phyloP scores from a whole-genome alignment of 1,284 basidiomycete species.

The Sanghuangporus baumii region DNA sequence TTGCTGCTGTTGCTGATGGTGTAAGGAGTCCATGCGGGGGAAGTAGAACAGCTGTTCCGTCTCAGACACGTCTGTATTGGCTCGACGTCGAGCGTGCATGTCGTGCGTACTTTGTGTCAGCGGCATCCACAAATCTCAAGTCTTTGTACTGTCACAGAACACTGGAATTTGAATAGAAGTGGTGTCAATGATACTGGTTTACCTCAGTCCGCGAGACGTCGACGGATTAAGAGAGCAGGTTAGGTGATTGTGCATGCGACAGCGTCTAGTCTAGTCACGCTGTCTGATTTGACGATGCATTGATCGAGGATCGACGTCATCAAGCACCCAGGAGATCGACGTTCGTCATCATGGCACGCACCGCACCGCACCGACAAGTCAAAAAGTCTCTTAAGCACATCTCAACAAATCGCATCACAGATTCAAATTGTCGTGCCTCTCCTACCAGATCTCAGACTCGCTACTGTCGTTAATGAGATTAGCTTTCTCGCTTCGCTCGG shows the following conservation, averaged over 20 bases:
- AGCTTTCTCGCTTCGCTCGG: not conserved
- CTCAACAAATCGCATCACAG: not conserved
- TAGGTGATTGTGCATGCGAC: not conserved
- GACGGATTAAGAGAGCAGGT: not conserved
- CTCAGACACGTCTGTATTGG: not conserved
- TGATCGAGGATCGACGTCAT: not conserved
- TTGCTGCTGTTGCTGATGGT: not conserved
- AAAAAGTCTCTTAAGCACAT: not conserved
- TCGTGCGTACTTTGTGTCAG: not conserved
- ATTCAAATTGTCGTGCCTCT: not conserved
- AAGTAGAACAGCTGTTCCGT: conserved; percentile 6
- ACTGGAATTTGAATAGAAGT: not conserved
- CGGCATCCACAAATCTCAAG: not conserved
- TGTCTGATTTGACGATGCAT: not conserved
- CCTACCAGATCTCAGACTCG: not conserved
- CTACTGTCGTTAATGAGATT: not conserved
- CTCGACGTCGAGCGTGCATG: not conserved
- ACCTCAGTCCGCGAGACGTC: not conserved
- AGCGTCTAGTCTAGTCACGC: not conserved
- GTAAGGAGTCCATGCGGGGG: conserved; percentile 7
- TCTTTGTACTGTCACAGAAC: not conserved
- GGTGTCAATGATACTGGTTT: not conserved
- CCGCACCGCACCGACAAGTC: no score
- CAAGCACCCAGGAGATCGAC: not conserved
- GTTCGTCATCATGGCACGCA: not conserved